These are phyloP conservation scores for Botrytis deweyae DNA, from an alignment of 2,329 filamentous ascomycete species.

Conservation along the genomic window DNA sequence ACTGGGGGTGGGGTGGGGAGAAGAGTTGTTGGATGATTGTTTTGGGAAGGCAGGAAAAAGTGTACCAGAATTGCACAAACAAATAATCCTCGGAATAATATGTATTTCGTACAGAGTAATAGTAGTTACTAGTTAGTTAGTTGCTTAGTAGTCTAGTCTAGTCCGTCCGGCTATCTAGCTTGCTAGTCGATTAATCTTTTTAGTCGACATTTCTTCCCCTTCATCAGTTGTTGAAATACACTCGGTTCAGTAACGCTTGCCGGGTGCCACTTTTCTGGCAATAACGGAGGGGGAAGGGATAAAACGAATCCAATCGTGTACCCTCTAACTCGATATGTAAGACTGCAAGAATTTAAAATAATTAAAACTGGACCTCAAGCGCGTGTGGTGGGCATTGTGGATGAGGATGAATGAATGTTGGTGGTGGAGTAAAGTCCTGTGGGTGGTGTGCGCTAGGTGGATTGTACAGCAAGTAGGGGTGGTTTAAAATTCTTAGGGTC, in stretches of 20 bases:
- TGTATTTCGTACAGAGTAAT: neutral
- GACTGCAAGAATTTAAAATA: conserved; percentile 11
- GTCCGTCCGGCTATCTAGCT: conserved; percentile 15
- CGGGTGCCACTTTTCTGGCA: conserved; percentile 17
- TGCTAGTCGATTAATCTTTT: neutral
- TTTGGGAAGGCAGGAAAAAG: conserved; percentile 12
- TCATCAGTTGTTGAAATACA: conserved; percentile 12
- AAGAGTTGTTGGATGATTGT: conserved; percentile 15
- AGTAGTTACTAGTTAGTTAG: neutral
- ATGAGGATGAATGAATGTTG: conserved; percentile 11
- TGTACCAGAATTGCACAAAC: neutral
- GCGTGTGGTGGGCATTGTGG: conserved; percentile 20
- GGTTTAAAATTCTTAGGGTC: conserved; percentile 1
- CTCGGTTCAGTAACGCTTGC: conserved; percentile 20
- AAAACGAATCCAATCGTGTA: conserved; percentile 9
- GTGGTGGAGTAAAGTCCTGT: conserved; percentile 1
- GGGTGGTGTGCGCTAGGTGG: conserved; percentile 9
- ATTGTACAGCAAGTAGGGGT: conserved; percentile 18
- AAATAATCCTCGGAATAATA: conserved; percentile 5
- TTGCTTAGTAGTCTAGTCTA: neutral
- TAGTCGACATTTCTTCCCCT: conserved; percentile 10
- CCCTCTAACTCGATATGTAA: conserved; percentile 7
- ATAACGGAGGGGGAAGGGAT: conserved; percentile 10
- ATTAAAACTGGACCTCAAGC: conserved; percentile 19
- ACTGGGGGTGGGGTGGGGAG: conserved; percentile 17